Percentiles rank a stretch among this genome's conserved stretches.
Conservation (phyloP, 495 filamentous ascomycete genomes). For the Talaromyces stipitatus region DNA sequence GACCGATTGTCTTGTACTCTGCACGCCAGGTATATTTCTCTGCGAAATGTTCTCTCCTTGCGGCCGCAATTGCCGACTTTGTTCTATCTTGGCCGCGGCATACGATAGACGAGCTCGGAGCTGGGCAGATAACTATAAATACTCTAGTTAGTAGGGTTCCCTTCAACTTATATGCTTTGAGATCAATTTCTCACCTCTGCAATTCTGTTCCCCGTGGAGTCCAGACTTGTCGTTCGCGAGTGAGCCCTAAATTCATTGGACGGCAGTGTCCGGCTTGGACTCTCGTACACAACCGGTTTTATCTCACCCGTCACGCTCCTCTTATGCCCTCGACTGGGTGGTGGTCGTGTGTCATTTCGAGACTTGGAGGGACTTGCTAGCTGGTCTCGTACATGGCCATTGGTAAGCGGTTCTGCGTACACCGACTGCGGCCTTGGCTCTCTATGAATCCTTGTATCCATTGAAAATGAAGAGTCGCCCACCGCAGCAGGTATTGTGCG, state of each 20-base stretch:
- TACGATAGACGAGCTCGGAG: slow-evolving; percentile 76
- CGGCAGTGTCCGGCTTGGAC: neutral
- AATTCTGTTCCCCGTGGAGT: slow-evolving; percentile 56
- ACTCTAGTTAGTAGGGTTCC: slow-evolving; percentile 3
- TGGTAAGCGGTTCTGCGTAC: neutral
- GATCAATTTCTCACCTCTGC: slow-evolving; percentile 54
- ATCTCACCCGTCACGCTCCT: slow-evolving; percentile 58
- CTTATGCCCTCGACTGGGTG: slow-evolving; percentile 36
- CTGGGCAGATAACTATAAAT: slow-evolving; percentile 59
- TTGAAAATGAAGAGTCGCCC: neutral
- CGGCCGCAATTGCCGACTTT: slow-evolving; percentile 64
- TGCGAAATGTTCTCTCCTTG: neutral
- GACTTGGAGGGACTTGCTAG: slow-evolving; percentile 1
- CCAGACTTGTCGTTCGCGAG: slow-evolving; percentile 60
- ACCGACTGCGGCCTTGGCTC: neutral
- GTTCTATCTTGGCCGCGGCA: slow-evolving; percentile 82
- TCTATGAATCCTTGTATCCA: neutral
- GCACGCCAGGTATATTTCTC: neutral
- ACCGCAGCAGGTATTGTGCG: neutral
- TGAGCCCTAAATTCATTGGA: slow-evolving; percentile 25
- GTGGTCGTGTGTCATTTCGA: slow-evolving; percentile 9
- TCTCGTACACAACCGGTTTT: slow-evolving; percentile 32
- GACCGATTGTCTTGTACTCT: neutral
- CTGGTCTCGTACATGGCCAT: slow-evolving; percentile 2
- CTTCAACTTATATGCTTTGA: neutral